phyloP scores from a whole-genome alignment of 208 protist genomes.

The Leishmania mexicana region DNA sequence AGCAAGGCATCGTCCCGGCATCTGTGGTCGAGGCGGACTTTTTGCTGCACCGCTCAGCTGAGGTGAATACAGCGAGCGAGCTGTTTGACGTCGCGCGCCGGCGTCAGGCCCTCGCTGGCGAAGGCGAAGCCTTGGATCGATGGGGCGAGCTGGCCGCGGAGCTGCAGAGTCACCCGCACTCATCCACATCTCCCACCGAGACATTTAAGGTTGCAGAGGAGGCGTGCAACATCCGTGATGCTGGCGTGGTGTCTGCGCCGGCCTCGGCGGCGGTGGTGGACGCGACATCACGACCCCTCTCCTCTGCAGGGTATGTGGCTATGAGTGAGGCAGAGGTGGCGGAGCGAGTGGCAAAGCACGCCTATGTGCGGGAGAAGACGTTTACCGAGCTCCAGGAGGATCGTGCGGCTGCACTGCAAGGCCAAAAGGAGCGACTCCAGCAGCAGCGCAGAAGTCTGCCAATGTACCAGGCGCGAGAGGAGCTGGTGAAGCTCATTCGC shows the following conservation, averaged over 20 bases:
- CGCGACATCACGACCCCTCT: background rate
- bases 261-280: background rate
- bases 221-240: background rate
- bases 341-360: conserved; percentile 58
- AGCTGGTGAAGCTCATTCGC: conserved; percentile 87
- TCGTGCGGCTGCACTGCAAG: conserved; percentile 41
- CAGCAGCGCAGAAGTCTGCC: conserved; percentile 89
- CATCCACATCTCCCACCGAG: background rate
- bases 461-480: conserved; percentile 92
- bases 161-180: background rate
- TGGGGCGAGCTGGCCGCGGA: conserved; percentile 10
- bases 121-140: conserved; percentile 23
- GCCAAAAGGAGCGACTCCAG: conserved; percentile 38
- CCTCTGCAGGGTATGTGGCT: conserved; percentile 43
- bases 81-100: conserved; percentile 61
- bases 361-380: conserved; percentile 73
- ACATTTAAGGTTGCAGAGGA: background rate
- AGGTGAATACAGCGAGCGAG: conserved; percentile 64
- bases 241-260: background rate
- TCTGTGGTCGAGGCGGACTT: conserved; percentile 71
- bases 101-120: conserved; percentile 51
- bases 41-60: conserved; percentile 58
- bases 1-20: conserved; percentile 67
- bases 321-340: conserved; percentile 62
- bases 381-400: conserved; percentile 64